These are phyloP conservation scores for Quercus dentata DNA, from an alignment of 306 rosid genomes.

Conservation along the genomic window DNA sequence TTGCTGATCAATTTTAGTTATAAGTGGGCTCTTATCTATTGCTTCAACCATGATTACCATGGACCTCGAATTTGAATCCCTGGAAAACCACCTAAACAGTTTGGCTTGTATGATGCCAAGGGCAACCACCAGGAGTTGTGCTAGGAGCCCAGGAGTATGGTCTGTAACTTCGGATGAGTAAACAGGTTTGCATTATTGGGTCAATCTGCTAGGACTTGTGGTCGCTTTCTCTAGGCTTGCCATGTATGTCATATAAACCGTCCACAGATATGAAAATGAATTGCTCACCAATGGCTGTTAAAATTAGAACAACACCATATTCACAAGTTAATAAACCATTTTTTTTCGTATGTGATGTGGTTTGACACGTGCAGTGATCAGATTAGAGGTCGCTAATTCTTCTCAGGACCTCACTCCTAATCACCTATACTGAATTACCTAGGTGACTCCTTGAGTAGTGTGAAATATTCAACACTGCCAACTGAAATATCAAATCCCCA, in stretches of 20 bases:
- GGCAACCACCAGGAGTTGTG: constrained; percentile 19
- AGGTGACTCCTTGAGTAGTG: background rate
- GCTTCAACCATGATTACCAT: constrained; percentile 9
- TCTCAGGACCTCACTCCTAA: background rate
- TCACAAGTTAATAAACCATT: constrained; percentile 5
- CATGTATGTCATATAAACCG: constrained; percentile 89
- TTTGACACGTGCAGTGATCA: background rate
- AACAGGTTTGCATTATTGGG: constrained; percentile 6
- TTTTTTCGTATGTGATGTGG: background rate
- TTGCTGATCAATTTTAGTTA: background rate
- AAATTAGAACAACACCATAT: constrained; percentile 22
- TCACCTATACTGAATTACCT: background rate
- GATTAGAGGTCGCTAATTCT: constrained; percentile 8
- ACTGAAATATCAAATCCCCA: background rate
- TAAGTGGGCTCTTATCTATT: constrained; percentile 11
- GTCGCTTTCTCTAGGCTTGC: constrained; percentile 74
- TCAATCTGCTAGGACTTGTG: constrained; percentile 30
- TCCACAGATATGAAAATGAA: constrained; percentile 91
- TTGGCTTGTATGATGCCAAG: background rate
- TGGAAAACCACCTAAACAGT: background rate
- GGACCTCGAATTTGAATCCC: constrained; percentile 15
- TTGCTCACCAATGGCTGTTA: constrained; percentile 90
- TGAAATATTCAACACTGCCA: background rate
- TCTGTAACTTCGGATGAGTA: background rate
- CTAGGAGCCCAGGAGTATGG: background rate